Conservation (phyloP, 2,329 filamentous ascomycete species). For the Venturia aucupariae region DNA sequence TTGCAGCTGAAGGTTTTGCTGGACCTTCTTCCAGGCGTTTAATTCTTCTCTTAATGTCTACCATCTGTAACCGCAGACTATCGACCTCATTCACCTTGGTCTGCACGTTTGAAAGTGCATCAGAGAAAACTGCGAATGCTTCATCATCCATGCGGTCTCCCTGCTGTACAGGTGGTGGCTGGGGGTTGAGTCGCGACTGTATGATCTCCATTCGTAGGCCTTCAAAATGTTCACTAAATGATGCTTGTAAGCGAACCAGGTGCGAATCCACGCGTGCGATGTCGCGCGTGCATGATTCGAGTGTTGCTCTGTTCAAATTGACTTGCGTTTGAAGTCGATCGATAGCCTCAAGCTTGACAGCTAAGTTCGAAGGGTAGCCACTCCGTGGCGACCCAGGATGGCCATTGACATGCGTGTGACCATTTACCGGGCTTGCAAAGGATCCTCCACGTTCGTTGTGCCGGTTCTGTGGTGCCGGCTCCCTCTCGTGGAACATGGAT, state of each 20-base stretch:
- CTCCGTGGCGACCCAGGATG: conserved; percentile 1
- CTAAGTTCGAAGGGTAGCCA: conserved; percentile 13
- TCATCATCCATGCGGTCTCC: conserved; percentile 20
- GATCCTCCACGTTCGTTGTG: conserved; percentile 6
- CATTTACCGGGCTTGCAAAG: conserved; percentile 8
- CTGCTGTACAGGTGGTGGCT: not conserved
- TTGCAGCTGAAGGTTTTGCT: conserved; percentile 1
- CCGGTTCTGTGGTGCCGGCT: conserved; percentile 1
- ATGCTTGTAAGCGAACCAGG: conserved; percentile 21
- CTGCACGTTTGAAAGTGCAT: conserved; percentile 31
- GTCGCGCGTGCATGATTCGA: conserved; percentile 26
- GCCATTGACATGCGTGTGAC: conserved; percentile 5
- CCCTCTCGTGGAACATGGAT: not conserved
- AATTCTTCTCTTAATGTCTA: conserved; percentile 40
- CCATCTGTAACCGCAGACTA: conserved; percentile 36
- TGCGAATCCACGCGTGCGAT: conserved; percentile 5
- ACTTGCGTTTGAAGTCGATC: conserved; percentile 40
- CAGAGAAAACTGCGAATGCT: conserved; percentile 37
- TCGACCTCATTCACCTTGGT: conserved; percentile 39
- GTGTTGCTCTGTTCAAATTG: conserved; percentile 33
- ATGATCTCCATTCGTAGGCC: conserved; percentile 17
- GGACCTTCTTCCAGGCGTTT: conserved; percentile 27
- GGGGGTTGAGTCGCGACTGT: not conserved
- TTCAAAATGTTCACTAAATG: conserved; percentile 21
- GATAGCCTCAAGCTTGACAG: conserved; percentile 32